phyloP scores from a whole-genome alignment of 2,329 filamentous ascomycete genomes.

The Verticillium klebahnii region DNA sequence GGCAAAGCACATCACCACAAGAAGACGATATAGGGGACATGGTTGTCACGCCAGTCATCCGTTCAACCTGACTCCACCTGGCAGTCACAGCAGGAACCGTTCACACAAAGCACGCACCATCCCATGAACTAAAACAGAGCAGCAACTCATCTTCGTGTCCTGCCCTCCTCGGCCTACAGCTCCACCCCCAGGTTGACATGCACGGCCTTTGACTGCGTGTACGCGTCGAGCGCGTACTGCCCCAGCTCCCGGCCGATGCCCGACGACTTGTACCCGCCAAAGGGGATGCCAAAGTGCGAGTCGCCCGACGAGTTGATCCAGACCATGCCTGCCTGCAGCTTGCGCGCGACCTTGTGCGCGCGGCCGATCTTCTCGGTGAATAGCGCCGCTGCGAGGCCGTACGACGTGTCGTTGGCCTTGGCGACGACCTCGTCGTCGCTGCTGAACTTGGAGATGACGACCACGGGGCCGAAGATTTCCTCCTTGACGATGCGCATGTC shows the following conservation, averaged over 20 bases:
- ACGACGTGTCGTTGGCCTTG: slow-evolving; percentile 36
- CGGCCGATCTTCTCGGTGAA: slow-evolving; percentile 48
- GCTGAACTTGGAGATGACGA: slow-evolving; percentile 19
- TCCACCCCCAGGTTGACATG: not conserved
- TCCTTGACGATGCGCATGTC: slow-evolving; percentile 22
- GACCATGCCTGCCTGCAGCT: slow-evolving; percentile 48
- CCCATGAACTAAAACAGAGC: no score
- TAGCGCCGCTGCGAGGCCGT: slow-evolving; percentile 49
- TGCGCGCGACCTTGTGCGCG: slow-evolving; percentile 34
- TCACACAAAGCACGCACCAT: no score
- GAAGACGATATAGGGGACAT: no score
- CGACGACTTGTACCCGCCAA: slow-evolving; percentile 17
- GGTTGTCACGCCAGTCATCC: no score
- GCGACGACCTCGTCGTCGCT: slow-evolving; percentile 17
- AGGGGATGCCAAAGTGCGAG: slow-evolving; percentile 19
- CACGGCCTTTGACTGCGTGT: slow-evolving; percentile 1
- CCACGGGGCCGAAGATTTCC: slow-evolving; percentile 25
- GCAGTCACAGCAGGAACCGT: no score
- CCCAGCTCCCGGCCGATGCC: slow-evolving; percentile 6
- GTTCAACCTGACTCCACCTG: no score
- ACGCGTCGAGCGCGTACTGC: slow-evolving; percentile 1
- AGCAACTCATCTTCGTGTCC: no score
- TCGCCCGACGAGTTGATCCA: slow-evolving; percentile 26
- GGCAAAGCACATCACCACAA: no score
- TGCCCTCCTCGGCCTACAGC: not conserved